Percentiles rank a stretch among this genome's conserved stretches.
These are phyloP conservation scores for Vitis hybrid DNA, from an alignment of 177 flowering plant species.

Conservation along the genomic window DNA sequence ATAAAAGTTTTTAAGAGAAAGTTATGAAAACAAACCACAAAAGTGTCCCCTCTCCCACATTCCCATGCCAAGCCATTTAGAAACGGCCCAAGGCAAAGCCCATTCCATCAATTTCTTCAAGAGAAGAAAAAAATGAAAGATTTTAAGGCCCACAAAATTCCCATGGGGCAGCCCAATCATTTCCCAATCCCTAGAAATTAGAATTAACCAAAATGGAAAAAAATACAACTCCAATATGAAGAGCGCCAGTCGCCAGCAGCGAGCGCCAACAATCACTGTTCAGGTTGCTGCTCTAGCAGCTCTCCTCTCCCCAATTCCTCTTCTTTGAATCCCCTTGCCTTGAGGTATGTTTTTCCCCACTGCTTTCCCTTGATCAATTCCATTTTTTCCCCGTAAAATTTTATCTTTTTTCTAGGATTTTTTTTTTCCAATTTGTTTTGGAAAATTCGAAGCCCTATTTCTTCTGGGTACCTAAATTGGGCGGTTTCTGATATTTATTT, in stretches of 20 bases:
- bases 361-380: neutral
- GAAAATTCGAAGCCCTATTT: neutral
- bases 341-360: neutral
- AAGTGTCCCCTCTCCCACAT: too few species aligned
- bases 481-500: neutral
- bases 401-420: neutral
- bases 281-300: neutral
- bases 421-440: neutral
- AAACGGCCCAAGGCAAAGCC: too few species aligned
- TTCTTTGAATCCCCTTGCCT: neutral
- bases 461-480: neutral
- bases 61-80: too few species aligned
- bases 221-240: neutral
- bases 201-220: neutral
- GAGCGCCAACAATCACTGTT: neutral
- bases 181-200: too few species aligned
- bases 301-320: neutral
- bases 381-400: neutral
- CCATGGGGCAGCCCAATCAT: too few species aligned
- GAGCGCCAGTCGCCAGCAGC: conserved; percentile 3
- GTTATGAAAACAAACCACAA: too few species aligned
- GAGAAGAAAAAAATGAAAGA: too few species aligned
- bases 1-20: too few species aligned
- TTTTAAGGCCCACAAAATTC: too few species aligned
- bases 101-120: too few species aligned